Evolutionary conservation across 1,284 basidiomycete species (phyloP).

Genomic region (Microbotryomycetes sp.): DNA sequence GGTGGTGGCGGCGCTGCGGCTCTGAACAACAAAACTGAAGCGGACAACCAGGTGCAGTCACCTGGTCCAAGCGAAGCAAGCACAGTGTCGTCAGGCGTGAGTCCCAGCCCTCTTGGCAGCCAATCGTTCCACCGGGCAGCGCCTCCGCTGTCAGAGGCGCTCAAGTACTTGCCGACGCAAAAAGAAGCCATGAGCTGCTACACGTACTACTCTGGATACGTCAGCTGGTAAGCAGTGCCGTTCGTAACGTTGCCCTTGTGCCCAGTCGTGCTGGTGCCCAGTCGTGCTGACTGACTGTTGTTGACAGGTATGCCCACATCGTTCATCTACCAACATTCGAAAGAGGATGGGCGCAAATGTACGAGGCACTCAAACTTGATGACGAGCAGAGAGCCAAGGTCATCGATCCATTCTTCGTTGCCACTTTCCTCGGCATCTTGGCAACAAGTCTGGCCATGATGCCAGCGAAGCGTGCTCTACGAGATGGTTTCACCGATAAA

Average conservation of each 20-base stretch:
- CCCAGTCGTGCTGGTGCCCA: background rate
- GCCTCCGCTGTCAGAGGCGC: conserved; percentile 20
- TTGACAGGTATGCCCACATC: conserved; percentile 16
- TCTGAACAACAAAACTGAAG: too few species aligned
- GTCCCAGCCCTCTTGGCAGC: conserved; percentile 14
- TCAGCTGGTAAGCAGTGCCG: conserved; percentile 3
- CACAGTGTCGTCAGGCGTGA: conserved; percentile 1
- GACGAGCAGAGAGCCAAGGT: conserved; percentile 15
- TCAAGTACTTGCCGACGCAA: conserved; percentile 19
- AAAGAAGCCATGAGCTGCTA: conserved; percentile 11
- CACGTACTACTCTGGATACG: conserved; percentile 12
- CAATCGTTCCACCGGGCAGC: conserved; percentile 8
- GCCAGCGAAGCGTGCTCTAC: conserved; percentile 18
- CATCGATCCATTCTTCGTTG: conserved; percentile 30
- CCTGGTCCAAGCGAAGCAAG: background rate
- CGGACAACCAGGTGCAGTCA: background rate
- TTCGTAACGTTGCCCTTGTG: background rate
- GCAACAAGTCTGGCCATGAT: conserved; percentile 30
- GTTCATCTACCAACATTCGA: conserved; percentile 23
- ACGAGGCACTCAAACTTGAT: conserved; percentile 9
- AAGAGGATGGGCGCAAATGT: conserved; percentile 8
- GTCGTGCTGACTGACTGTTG: background rate
- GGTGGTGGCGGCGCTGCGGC: background rate
- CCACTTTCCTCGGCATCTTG: conserved; percentile 23
- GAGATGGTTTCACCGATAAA: conserved; percentile 24